Evolutionary conservation across 495 filamentous ascomycete genomes (phyloP).

Genomic region (Penicilliopsis zonata): DNA sequence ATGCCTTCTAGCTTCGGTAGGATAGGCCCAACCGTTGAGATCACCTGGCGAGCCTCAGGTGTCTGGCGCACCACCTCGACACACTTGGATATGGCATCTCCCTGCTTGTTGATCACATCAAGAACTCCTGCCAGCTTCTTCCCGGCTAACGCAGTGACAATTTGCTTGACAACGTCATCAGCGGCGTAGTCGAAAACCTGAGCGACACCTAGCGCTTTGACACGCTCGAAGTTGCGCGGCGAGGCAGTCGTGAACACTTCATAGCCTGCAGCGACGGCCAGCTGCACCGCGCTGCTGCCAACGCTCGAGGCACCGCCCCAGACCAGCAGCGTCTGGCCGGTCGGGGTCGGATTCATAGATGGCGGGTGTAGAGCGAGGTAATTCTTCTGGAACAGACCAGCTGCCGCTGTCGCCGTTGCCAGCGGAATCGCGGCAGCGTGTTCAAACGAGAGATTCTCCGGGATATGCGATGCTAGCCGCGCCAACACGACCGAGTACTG

Average conservation of each 20-base stretch:
- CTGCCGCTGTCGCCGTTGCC: slow-evolving; percentile 39
- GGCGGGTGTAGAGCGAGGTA: slow-evolving; percentile 29
- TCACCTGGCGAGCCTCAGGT: too few relatives aligned
- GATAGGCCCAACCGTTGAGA: too few relatives aligned
- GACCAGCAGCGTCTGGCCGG: slow-evolving; percentile 34
- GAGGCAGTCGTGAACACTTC: slow-evolving; percentile 45
- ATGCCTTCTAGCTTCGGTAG: too few relatives aligned
- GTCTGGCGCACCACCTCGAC: too few relatives aligned
- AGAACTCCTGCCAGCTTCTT: slow-evolving; percentile 20
- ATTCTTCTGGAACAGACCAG: slow-evolving; percentile 32
- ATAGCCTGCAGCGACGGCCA: slow-evolving; percentile 44
- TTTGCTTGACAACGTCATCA: slow-evolving; percentile 14
- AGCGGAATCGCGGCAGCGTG: slow-evolving; percentile 37
- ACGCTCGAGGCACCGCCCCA: slow-evolving; percentile 52
- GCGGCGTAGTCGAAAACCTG: slow-evolving; percentile 46
- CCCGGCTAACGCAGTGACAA: slow-evolving; percentile 7
- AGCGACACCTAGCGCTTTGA: slow-evolving; percentile 40
- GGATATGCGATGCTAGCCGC: slow-evolving; percentile 26
- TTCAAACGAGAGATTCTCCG: slow-evolving; percentile 27
- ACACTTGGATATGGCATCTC: too few relatives aligned
- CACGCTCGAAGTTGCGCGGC: slow-evolving; percentile 38
- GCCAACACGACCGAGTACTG: slow-evolving; percentile 23
- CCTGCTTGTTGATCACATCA: too few relatives aligned
- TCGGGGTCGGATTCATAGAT: slow-evolving; percentile 10
- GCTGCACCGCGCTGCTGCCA: slow-evolving; percentile 49